phyloP scores from a whole-genome alignment of 1,284 basidiomycete genomes.

The Megacollybia platyphylla region DNA sequence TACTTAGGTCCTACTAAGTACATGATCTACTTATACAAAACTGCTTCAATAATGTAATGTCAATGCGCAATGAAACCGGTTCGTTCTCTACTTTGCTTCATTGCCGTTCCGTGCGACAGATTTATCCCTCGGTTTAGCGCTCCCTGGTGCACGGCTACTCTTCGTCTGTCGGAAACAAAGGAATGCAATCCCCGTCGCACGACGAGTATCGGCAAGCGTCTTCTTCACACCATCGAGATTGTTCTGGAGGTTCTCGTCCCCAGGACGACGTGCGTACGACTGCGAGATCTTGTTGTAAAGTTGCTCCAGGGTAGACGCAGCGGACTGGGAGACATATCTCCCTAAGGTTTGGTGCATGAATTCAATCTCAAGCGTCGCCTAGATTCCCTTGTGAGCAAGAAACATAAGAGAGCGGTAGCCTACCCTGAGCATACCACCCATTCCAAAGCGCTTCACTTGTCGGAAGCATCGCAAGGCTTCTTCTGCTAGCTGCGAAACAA shows the following conservation, averaged over 20 bases:
- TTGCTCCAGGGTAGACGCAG: constrained; percentile 76
- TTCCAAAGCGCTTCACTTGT: constrained; percentile 82
- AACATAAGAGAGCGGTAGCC: constrained; percentile 15
- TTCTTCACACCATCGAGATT: constrained; percentile 88
- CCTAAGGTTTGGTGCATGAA: constrained; percentile 95
- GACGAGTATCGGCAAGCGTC: constrained; percentile 76
- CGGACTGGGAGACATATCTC: constrained; percentile 72
- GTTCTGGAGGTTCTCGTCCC: constrained; percentile 74
- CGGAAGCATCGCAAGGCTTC: constrained; percentile 79
- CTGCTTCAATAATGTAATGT: no score
- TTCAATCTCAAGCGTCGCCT: constrained; percentile 98
- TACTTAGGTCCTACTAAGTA: no score
- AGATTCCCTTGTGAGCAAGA: constrained; percentile 3
- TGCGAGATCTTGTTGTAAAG: constrained; percentile 92
- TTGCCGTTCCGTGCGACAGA: constrained; percentile 1
- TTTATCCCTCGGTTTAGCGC: constrained; percentile 1
- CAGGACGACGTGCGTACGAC: constrained; percentile 71
- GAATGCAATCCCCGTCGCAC: constrained; percentile 91
- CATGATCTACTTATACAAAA: no score
- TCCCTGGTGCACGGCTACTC: constrained; percentile 8
- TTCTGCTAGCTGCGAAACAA: constrained; percentile 76
- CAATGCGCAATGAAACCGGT: no score
- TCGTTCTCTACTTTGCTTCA: constrained; percentile 1
- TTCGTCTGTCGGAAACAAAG: constrained; percentile 76
- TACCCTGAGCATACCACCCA: constrained; percentile 96